A percentile compares a stretch with the other conserved stretches of the same genome.
Conservation (phyloP, 2,329 filamentous ascomycete genomes). For the Colletotrichum plurivorum region DNA sequence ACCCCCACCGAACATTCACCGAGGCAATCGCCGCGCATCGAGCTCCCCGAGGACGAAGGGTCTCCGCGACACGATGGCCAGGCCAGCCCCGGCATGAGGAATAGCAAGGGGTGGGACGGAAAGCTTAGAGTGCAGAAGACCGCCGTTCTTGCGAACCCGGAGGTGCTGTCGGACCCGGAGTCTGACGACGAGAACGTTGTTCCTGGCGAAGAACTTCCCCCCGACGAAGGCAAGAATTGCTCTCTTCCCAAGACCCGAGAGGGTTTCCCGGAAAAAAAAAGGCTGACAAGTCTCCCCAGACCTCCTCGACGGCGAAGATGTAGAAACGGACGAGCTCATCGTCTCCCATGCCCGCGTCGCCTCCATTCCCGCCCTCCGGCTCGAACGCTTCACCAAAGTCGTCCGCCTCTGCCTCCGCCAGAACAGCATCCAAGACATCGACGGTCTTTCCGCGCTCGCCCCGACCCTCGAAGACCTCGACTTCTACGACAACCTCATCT, state of each 20-base stretch:
- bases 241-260: neutral
- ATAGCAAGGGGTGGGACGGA: conserved; percentile 85
- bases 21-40: conserved; percentile 58
- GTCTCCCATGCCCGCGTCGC: conserved; percentile 88
- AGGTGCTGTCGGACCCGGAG: conserved; percentile 87
- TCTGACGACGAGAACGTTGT: conserved; percentile 79
- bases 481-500: conserved; percentile 95
- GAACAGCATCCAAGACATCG: conserved; percentile 87
- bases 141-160: conserved; percentile 80
- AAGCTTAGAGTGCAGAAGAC: conserved; percentile 83
- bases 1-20: conserved; percentile 48
- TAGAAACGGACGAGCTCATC: conserved; percentile 83
- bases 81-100: conserved; percentile 63
- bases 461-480: conserved; percentile 85
- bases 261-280: neutral
- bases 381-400: conserved; percentile 86
- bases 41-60: conserved; percentile 58
- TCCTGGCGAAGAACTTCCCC: conserved; percentile 80
- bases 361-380: conserved; percentile 82
- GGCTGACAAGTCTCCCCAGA: conserved; percentile 57
- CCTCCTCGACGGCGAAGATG: conserved; percentile 72
- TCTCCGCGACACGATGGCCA: conserved; percentile 57
- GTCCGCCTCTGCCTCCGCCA: conserved; percentile 90
- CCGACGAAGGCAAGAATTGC: conserved; percentile 79
- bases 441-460: conserved; percentile 78